These are phyloP conservation scores for Vanderwaltozyma tropicalis DNA, from an alignment of 805 yeast species.

Conservation along the genomic window DNA sequence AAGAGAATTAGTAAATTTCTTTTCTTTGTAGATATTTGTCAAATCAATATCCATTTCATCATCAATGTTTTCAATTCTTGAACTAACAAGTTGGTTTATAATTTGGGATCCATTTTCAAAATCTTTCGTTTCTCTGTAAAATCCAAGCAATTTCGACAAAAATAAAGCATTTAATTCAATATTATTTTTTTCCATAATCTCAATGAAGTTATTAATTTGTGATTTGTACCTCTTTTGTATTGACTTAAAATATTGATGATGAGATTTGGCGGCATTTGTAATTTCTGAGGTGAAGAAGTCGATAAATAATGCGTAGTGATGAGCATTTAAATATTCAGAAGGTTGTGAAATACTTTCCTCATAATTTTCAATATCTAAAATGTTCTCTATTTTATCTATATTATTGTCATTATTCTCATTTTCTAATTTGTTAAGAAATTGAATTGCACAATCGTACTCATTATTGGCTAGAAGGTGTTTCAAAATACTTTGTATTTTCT, in stretches of 20 bases:
- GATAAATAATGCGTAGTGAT: slow-evolving; percentile 33
- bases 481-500: background rate
- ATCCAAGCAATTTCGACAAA: slow-evolving; percentile 30
- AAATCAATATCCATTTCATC: no score
- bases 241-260: no score
- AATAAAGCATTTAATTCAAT: slow-evolving; percentile 29
- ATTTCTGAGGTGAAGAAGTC: slow-evolving; percentile 8
- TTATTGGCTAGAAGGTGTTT: background rate
- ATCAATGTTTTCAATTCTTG: slow-evolving; percentile 10
- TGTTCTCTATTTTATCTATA: background rate
- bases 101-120: slow-evolving; percentile 26
- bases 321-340: slow-evolving; percentile 20
- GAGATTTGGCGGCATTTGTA: background rate
- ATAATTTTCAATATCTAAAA: background rate
- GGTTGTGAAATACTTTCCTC: no score
- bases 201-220: slow-evolving; percentile 24
- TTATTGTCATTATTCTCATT: background rate
- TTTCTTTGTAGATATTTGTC: no score
- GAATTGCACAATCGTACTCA: background rate
- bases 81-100: slow-evolving; percentile 23
- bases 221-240: slow-evolving; percentile 2
- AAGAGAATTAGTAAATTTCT: slow-evolving; percentile 14
- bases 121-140: slow-evolving; percentile 23
- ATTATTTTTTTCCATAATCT: slow-evolving; percentile 23
- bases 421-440: background rate